A percentile compares a stretch with the other conserved stretches of the same genome.
These are phyloP conservation scores for Monilinia laxa DNA, from an alignment of 2,329 filamentous ascomycete species.

Conservation along the genomic window DNA sequence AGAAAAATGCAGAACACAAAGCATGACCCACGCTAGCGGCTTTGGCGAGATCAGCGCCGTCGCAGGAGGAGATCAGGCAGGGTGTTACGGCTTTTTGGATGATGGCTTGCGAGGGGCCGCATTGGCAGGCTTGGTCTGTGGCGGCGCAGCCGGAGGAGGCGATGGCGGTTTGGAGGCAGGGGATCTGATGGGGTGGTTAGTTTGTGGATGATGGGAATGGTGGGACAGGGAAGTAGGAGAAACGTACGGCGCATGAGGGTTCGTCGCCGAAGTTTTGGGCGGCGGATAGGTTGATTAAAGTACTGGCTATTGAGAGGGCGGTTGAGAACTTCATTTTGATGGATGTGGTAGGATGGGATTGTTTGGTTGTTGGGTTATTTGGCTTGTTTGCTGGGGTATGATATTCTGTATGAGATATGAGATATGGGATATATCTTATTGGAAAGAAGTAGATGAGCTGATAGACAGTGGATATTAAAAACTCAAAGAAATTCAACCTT, in stretches of 20 bases:
- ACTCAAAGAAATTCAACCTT: too few species aligned
- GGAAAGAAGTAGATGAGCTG: too few species aligned
- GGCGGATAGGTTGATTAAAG: not conserved
- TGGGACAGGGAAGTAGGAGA: not conserved
- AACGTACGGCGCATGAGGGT: conserved; percentile 20
- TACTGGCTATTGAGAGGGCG: not conserved
- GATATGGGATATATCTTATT: too few species aligned
- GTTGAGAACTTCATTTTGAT: conserved; percentile 19
- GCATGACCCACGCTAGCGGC: conserved; percentile 40
- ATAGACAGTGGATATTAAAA: too few species aligned
- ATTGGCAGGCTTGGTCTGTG: conserved; percentile 45
- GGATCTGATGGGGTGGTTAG: not conserved
- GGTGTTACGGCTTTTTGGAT: conserved; percentile 40
- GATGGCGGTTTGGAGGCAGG: conserved; percentile 44
- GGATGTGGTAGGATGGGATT: too few species aligned
- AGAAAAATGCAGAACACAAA: conserved; percentile 35
- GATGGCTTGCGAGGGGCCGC: conserved; percentile 35
- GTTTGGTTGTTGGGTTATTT: too few species aligned
- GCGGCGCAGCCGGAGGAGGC: conserved; percentile 42
- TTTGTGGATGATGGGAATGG: not conserved
- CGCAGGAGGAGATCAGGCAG: conserved; percentile 42
- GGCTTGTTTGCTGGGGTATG: too few species aligned
- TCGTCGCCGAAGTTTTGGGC: conserved; percentile 12
- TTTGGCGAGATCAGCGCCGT: conserved; percentile 34
- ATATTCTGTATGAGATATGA: too few species aligned